Base-by-base conservation (phyloP, 108 stramenopile species). In the Nitzschia putrida region DNA sequence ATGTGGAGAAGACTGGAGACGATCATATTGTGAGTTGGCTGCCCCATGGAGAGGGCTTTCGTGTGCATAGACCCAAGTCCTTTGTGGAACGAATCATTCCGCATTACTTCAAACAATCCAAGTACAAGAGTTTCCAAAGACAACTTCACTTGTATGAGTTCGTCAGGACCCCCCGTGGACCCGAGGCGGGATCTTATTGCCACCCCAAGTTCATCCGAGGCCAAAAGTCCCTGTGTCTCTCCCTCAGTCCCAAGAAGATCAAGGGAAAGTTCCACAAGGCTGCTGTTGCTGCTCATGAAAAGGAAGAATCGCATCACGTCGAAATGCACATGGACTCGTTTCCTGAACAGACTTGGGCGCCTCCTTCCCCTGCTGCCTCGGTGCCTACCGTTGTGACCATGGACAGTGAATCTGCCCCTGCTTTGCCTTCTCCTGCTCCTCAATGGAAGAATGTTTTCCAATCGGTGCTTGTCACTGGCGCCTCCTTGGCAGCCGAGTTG, bases 141-240 rank as follows among this genome's bases (percentile, higher is more conserved):
- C 72, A 73, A 50, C 85, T 96, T 47, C 93, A 96, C 64, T 76
- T 95, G 7, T 92, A 92, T 61, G 91, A 87, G 11, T 89, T 92
- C 64, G 41, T 64, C 34, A 83, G 88, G 23, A 83, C 91, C 18
- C 88, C 88, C 13, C 58, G 80, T 38, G 93, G 93, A 4, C 44
- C 57, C 13, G 86, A 90, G 34, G 72, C 81, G 58, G 87, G 87
- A 10, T 73, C 77, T n/a, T 90, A 89, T 64, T 86, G 74, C 44
- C 89, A 93, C 57, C 82, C 83, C 41, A 18, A 73, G 20, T 90
- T 93, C 61, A 44, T 88, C 16, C 74, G 78, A 44, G 81, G 85
- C 25, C 85, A 73, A 44, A 59, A 82, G 68, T 61, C 76, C 73
- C 3, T 81, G 74, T 66, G 71, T 25, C 59, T 64, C 41, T 82